These are phyloP conservation scores for Tetrahymena borealis DNA, from an alignment of 73 alveolate genomes.

Conservation along the genomic window DNA sequence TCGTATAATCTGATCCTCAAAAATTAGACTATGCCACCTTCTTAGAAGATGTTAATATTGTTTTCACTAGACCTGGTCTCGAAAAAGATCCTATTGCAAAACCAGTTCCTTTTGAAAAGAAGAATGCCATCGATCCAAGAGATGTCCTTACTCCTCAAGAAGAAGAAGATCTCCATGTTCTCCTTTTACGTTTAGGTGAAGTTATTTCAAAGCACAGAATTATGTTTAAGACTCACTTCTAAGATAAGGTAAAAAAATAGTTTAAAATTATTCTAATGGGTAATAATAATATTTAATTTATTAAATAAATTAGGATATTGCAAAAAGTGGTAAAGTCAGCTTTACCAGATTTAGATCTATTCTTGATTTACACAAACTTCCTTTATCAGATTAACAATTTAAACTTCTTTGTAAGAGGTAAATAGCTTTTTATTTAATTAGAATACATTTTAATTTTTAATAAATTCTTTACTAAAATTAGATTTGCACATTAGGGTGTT, in stretches of 20 bases:
- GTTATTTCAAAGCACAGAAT: slow-evolving; percentile 70
- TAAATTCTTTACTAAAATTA: not conserved
- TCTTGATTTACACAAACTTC: slow-evolving; percentile 64
- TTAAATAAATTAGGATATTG: slow-evolving; percentile 43
- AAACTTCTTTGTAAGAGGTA: slow-evolving; percentile 67
- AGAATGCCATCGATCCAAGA: slow-evolving; percentile 83
- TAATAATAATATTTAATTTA: too few relatives aligned
- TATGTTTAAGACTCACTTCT: slow-evolving; percentile 81
- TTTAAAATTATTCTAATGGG: too few relatives aligned
- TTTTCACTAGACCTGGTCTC: slow-evolving; percentile 73
- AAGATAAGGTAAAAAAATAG: slow-evolving; percentile 77
- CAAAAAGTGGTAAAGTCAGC: slow-evolving; percentile 70
- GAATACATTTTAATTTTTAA: not conserved
- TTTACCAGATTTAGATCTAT: slow-evolving; percentile 79
- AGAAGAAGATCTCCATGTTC: slow-evolving; percentile 65
- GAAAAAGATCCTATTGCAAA: slow-evolving; percentile 80
- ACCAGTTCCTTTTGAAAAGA: slow-evolving; percentile 61
- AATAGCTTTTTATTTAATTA: too few relatives aligned
- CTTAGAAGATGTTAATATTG: slow-evolving; percentile 80
- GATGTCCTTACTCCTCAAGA: slow-evolving; percentile 76
- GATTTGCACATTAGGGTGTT: slow-evolving; percentile 65
- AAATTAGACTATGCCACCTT: slow-evolving; percentile 70
- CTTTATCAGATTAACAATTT: slow-evolving; percentile 62
- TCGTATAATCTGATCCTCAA: slow-evolving; percentile 61
- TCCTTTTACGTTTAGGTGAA: slow-evolving; percentile 76